These are phyloP conservation scores for Haematococcus lacustris DNA, from an alignment of 139 green algal species.

Conservation along the genomic window DNA sequence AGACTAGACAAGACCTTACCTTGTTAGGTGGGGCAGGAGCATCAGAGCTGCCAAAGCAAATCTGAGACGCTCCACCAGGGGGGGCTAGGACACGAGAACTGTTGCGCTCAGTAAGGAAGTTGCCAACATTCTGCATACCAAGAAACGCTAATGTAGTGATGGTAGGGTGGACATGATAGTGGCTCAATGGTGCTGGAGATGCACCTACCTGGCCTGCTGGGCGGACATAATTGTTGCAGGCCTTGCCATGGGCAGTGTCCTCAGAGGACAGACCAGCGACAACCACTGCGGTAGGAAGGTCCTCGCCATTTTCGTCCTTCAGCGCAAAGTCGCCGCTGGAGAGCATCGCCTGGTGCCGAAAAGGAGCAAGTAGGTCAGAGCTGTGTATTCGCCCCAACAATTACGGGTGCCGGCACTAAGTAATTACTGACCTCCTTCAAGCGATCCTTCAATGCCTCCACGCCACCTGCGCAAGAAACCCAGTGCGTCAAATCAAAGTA, in stretches of 20 bases:
- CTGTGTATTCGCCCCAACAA: too few species aligned
- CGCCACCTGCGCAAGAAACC: slow-evolving; percentile 15
- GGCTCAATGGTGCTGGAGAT: background rate
- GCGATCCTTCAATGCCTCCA: slow-evolving; percentile 26
- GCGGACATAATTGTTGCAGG: slow-evolving; percentile 34
- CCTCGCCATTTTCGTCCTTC: slow-evolving; percentile 30
- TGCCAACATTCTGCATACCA: slow-evolving; percentile 41
- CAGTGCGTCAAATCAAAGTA: too few species aligned
- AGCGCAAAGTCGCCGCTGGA: slow-evolving; percentile 11
- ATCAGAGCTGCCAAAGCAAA: too few species aligned
- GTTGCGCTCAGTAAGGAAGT: slow-evolving; percentile 35
- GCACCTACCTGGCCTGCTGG: slow-evolving; percentile 3
- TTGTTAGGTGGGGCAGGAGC: too few species aligned
- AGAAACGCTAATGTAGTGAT: too few species aligned
- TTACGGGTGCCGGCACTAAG: too few species aligned
- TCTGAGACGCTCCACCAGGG: slow-evolving; percentile 52
- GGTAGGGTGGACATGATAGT: too few species aligned
- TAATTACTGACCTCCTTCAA: slow-evolving; percentile 30
- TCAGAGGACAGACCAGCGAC: slow-evolving; percentile 9
- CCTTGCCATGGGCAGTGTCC: slow-evolving; percentile 5
- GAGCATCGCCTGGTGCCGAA: slow-evolving; percentile 15
- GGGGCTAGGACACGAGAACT: slow-evolving; percentile 67
- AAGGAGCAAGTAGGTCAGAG: too few species aligned
- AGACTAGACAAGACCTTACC: too few species aligned
- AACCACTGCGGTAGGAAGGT: slow-evolving; percentile 14